Evolutionary conservation across 306 rosid genomes (phyloP).

Genomic region (Hippophae rhamnoides): DNA sequence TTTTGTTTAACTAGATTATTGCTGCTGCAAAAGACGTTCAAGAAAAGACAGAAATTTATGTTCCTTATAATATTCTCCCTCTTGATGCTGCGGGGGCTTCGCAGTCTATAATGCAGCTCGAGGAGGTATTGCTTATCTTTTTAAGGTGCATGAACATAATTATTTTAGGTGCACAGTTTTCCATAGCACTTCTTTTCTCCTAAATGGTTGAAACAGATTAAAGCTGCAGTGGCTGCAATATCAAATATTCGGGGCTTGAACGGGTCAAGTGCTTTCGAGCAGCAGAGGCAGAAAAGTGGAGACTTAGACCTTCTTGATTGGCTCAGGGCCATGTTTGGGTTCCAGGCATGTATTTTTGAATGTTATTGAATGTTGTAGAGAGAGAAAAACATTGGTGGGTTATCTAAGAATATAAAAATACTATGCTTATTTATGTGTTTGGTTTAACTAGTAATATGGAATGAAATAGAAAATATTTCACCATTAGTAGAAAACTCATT

Average conservation of each 20-base stretch:
- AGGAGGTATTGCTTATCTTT: constrained; percentile 49
- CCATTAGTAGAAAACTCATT: too few species aligned
- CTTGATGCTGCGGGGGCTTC: constrained; percentile 95
- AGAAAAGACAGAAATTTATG: constrained; percentile 84
- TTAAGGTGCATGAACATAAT: constrained; percentile 4
- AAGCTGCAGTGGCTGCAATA: constrained; percentile 79
- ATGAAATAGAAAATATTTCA: too few species aligned
- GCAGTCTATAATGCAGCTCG: constrained; percentile 91
- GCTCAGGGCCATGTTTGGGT: constrained; percentile 94
- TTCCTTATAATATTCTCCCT: constrained; percentile 90
- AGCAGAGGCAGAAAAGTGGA: constrained; percentile 63
- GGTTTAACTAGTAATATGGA: too few species aligned
- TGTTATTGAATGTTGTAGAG: not conserved
- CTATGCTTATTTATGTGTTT: too few species aligned
- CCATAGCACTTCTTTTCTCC: constrained; percentile 13
- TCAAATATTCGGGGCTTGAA: constrained; percentile 75
- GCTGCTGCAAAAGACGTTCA: constrained; percentile 99
- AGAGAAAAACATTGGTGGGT: not conserved
- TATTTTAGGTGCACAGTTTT: constrained; percentile 14
- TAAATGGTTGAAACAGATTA: constrained; percentile 44
- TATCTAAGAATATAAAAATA: too few species aligned
- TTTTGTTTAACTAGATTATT: constrained; percentile 51
- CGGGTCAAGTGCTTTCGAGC: constrained; percentile 81
- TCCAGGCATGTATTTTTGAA: constrained; percentile 50
- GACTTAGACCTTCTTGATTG: constrained; percentile 90